phyloP scores from a whole-genome alignment of 75 land plant species.

The Sequoia sempervirens region DNA sequence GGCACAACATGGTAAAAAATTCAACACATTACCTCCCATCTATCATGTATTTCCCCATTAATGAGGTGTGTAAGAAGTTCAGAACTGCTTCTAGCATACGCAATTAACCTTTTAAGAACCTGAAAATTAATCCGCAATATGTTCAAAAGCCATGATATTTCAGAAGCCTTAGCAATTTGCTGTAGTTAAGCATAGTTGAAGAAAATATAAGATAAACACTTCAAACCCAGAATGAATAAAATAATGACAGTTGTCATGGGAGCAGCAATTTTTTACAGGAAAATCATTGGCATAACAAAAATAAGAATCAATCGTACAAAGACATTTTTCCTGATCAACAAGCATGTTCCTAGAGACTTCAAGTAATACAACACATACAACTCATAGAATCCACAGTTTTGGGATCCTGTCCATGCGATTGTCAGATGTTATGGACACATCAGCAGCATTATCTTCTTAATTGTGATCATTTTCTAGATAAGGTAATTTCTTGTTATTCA shows the following conservation, averaged over 20 bases:
- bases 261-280: neutral
- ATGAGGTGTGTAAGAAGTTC: conserved; percentile 53
- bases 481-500: too few relatives aligned
- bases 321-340: neutral
- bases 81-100: conserved; percentile 87
- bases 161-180: neutral
- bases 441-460: too few relatives aligned
- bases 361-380: neutral
- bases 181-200: neutral
- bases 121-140: conserved; percentile 8
- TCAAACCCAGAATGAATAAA: neutral
- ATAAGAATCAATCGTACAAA: neutral
- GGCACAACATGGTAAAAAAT: neutral
- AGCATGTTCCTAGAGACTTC: neutral
- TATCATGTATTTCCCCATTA: conserved; percentile 32
- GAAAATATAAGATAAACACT: neutral
- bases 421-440: too few relatives aligned
- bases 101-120: conserved; percentile 68
- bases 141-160: neutral
- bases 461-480: too few relatives aligned
- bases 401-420: too few relatives aligned
- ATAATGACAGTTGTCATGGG: too few relatives aligned
- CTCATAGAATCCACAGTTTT: too few relatives aligned
- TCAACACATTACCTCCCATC: conserved; percentile 67
- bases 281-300: neutral